Conservation (phyloP, 495 filamentous ascomycete genomes). For the Sporormia fimetaria region DNA sequence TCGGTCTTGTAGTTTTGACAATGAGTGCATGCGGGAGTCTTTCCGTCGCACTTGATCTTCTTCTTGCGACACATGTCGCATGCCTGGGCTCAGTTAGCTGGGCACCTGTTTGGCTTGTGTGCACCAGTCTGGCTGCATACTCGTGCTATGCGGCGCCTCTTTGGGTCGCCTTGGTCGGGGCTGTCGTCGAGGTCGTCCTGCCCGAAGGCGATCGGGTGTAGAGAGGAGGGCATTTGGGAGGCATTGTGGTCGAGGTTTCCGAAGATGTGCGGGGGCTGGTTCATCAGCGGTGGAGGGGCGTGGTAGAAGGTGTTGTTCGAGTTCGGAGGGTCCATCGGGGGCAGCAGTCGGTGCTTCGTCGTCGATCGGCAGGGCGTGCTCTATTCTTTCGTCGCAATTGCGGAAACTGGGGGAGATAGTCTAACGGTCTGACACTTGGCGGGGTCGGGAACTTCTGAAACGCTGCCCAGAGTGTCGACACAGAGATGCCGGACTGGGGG, state of each 20-base stretch:
- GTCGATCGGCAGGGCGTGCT: too few species aligned
- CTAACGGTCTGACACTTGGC: too few species aligned
- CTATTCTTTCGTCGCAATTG: too few species aligned
- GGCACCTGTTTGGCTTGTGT: not conserved
- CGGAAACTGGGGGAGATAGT: too few species aligned
- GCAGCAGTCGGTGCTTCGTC: too few species aligned
- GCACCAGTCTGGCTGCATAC: constrained; percentile 42
- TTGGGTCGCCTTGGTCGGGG: constrained; percentile 73
- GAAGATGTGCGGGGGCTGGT: constrained; percentile 61
- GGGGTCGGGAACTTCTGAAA: too few species aligned
- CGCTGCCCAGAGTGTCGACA: constrained; percentile 9
- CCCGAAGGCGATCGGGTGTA: constrained; percentile 48
- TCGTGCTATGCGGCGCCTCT: constrained; percentile 85
- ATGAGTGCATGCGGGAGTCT: constrained; percentile 87
- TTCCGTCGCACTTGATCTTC: constrained; percentile 99
- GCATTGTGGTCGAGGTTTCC: constrained; percentile 51
- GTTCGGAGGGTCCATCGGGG: constrained; percentile 19
- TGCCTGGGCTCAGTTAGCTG: constrained; percentile 44
- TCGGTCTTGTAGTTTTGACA: constrained; percentile 98
- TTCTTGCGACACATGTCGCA: constrained; percentile 99
- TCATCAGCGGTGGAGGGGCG: constrained; percentile 43
- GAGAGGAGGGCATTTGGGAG: constrained; percentile 46
- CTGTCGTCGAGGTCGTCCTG: constrained; percentile 45
- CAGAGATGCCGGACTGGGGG: too few species aligned
- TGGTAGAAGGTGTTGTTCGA: constrained; percentile 15